Evolutionary conservation across 441 rosid genomes (phyloP).

Genomic region (Gossypium laxum): DNA sequence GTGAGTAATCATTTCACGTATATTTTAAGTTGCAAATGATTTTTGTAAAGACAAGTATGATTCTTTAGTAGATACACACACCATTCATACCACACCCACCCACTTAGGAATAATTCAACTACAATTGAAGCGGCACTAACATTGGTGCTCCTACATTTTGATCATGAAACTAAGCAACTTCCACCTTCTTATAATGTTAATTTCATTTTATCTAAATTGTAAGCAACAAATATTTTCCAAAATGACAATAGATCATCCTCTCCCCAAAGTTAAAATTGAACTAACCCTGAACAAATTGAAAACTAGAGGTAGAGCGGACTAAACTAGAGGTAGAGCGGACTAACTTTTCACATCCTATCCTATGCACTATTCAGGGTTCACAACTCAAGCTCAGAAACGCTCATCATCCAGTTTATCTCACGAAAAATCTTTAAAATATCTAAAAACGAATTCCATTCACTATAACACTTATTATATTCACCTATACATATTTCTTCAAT

Average conservation of each 20-base stretch:
- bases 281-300: background rate
- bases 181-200: background rate
- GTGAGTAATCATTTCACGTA: background rate
- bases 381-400: background rate
- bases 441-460: background rate
- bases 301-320: no score
- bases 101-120: background rate
- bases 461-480: background rate
- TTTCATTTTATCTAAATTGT: background rate
- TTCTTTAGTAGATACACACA: background rate
- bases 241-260: background rate
- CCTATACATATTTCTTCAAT: background rate
- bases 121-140: no score
- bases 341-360: conserved; percentile 2
- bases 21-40: background rate
- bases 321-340: background rate
- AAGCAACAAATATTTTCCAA: background rate
- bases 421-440: background rate
- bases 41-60: background rate
- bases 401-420: background rate
- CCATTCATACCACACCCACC: background rate
- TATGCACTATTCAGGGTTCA: background rate
- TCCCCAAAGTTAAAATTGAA: background rate
- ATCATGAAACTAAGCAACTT: background rate
- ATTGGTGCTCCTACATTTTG: background rate